Evolutionary conservation across 345 rosid genomes (phyloP), one percentile per base, ranked within the genome.

Genomic region (Murraya koenigii): DNA sequence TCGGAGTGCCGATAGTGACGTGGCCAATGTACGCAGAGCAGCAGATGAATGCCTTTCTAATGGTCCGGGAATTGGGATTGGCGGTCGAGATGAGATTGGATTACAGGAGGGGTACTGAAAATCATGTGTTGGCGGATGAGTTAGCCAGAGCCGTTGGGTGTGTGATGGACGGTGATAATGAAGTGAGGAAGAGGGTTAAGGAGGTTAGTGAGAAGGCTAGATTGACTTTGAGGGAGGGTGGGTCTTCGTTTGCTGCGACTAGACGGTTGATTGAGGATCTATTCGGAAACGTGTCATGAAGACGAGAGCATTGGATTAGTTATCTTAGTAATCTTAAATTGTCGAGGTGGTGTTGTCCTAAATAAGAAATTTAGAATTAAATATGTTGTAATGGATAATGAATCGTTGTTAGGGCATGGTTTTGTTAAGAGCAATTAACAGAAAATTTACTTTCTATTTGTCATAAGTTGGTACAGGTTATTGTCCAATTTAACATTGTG

Each of bases 1-100:
- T 74, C 54, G 85, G 82, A 0, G 83, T 84, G 23, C 84, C 82
- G 17, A n/a, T 82, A 1, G 80, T 80, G 3, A 66, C 84, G 1
- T 79, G 86, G 85, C 86, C 87, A 15, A 19, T 86, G 36, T 71
- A 78, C 26, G 83, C 55, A 0, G 83, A 86, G 77, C 89, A 86
- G 19, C 89, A 80, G 26, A 17, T 82, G 30, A 86, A 84, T 7
- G 86, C 87, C 9, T 86, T 82, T 19, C 30, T 65, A 7, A 28
- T 84, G 75, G 78, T 76, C 36, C 44, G 7, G 19, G 87, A 84
- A 30, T 32, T 80, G 63, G 80, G 84, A 17, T 25, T 86, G 3
- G 87, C 78, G 8, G 80, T 79, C 19, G 58, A 59, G 38, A 1
- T 73, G 65, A 73, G 8, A 38, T 38, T 60, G 76, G 76, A 73